phyloP scores from a whole-genome alignment of 2,329 filamentous ascomycete genomes.

The Colletotrichum navitas region DNA sequence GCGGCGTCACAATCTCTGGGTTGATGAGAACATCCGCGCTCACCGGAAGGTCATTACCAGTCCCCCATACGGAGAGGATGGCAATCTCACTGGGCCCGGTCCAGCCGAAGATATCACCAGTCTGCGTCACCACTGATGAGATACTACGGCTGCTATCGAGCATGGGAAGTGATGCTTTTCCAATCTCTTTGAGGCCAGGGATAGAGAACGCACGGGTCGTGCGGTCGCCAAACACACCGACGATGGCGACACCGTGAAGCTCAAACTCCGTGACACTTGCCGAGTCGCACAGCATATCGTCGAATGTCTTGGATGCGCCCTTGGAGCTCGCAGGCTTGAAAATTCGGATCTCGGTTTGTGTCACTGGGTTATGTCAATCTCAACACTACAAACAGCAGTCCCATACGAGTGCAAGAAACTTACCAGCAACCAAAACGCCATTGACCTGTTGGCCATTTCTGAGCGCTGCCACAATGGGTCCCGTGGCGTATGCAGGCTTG shows the following conservation, averaged over 20 bases:
- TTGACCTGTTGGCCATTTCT: slow-evolving; percentile 81
- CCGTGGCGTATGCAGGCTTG: slow-evolving; percentile 80
- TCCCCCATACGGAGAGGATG: slow-evolving; percentile 87
- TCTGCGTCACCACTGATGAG: slow-evolving; percentile 77
- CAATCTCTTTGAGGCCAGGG: slow-evolving; percentile 89
- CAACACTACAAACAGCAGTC: neutral
- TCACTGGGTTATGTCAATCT: slow-evolving; percentile 61
- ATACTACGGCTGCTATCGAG: slow-evolving; percentile 80
- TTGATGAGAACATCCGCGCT: slow-evolving; percentile 84
- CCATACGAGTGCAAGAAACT: slow-evolving; percentile 46
- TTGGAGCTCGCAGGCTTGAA: slow-evolving; percentile 88
- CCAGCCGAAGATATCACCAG: slow-evolving; percentile 90
- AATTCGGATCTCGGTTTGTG: slow-evolving; percentile 82
- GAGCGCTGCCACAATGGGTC: slow-evolving; percentile 79
- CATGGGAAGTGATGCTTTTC: slow-evolving; percentile 73
- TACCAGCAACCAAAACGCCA: slow-evolving; percentile 82
- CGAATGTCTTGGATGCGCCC: slow-evolving; percentile 92
- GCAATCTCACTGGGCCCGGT: slow-evolving; percentile 88
- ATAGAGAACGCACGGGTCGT: slow-evolving; percentile 85
- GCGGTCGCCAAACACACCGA: slow-evolving; percentile 88
- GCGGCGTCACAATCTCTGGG: slow-evolving; percentile 77
- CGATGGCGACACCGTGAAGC: slow-evolving; percentile 80
- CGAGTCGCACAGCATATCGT: slow-evolving; percentile 83
- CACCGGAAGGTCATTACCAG: slow-evolving; percentile 72
- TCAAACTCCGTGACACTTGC: slow-evolving; percentile 83